These are phyloP conservation scores for Polychytrium aggregatum DNA, from an alignment of 192 early-diverging fungal genomes.

Conservation along the genomic window DNA sequence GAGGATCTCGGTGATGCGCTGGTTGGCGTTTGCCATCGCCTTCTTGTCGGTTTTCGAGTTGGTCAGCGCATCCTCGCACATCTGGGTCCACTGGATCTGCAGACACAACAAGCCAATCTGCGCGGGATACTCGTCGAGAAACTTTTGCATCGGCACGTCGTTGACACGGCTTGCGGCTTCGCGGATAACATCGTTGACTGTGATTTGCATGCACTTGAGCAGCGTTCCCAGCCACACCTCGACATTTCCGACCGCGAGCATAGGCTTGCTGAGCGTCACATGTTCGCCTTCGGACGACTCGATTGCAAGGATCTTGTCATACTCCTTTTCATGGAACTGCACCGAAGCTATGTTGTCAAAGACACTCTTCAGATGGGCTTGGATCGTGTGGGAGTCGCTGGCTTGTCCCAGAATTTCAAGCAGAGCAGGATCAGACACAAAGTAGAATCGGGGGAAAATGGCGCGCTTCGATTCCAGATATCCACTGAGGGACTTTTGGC, in stretches of 20 bases:
- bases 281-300: conserved; percentile 50
- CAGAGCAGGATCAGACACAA: conserved; percentile 52
- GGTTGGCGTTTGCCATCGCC: conserved; percentile 46
- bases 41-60: conserved; percentile 51
- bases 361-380: conserved; percentile 47
- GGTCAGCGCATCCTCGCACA: conserved; percentile 46
- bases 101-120: conserved; percentile 49
- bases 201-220: conserved; percentile 40
- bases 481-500: conserved; percentile 52
- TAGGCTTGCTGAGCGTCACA: conserved; percentile 36
- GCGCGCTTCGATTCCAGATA: conserved; percentile 54
- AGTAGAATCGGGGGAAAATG: conserved; percentile 54
- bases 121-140: conserved; percentile 55
- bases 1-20: conserved; percentile 44
- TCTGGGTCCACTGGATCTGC: conserved; percentile 51
- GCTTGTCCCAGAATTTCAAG: conserved; percentile 56
- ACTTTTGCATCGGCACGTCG: conserved; percentile 50
- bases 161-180: conserved; percentile 44
- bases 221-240: conserved; percentile 52
- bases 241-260: conserved; percentile 52
- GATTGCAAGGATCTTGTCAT: conserved; percentile 51
- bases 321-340: conserved; percentile 57
- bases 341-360: conserved; percentile 48
- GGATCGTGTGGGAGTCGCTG: conserved; percentile 54
- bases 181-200: conserved; percentile 48